Evolutionary conservation across 1,284 basidiomycete genomes (phyloP), one percentile per base, ranked within the genome.

Genomic region (Apiotrichum siamense): DNA sequence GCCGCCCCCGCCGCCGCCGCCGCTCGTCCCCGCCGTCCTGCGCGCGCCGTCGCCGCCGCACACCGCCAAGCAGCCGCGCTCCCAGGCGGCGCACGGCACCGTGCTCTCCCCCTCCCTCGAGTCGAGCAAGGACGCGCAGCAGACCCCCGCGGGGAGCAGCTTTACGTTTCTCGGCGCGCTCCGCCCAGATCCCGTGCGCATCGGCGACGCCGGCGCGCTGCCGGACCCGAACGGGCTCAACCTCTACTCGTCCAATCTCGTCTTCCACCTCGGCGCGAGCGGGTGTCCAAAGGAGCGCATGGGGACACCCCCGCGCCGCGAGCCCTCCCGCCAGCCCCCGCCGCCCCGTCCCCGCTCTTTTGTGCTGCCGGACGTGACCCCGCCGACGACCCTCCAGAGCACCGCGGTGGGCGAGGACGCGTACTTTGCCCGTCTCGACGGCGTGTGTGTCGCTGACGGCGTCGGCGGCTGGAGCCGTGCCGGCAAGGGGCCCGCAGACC

Each of bases 381-480:
- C 64, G 12, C 70, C 70, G 2, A 47, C 55, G 0, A 35, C 33
- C 0, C 49, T 69, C 17, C 49, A 54, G 2, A 63, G 62, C 1
- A 56, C 57, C 4, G 56, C 58, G 0, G 66, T 75, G 2, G 74
- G 74, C 21, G 74, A 76, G 62, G 74, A 76, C 55, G 69, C 73
- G 2, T 76, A 73, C 56, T 75, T 74, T 41, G 59, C 71, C 3
- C 60, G 68, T 1, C 41, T 60, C 7, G 66, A 70, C 45, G 66
- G 70, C 3, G 63, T 76, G 42, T 74, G 74, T 27, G 66, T 76
- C n/a, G 70, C 70, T 1, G 74, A 76, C 53, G 74, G 74, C 3
- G 74, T 76, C 4, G 74, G 73, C 4, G 72, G 72, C 3, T 76
- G 74, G 73, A 61, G 65, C 0, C 50, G 60, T 17, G 58, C 58